Evolutionary conservation across 1,284 basidiomycete genomes (phyloP), one percentile per base, ranked within the genome.

Genomic region (Ceratobasidium sp.): DNA sequence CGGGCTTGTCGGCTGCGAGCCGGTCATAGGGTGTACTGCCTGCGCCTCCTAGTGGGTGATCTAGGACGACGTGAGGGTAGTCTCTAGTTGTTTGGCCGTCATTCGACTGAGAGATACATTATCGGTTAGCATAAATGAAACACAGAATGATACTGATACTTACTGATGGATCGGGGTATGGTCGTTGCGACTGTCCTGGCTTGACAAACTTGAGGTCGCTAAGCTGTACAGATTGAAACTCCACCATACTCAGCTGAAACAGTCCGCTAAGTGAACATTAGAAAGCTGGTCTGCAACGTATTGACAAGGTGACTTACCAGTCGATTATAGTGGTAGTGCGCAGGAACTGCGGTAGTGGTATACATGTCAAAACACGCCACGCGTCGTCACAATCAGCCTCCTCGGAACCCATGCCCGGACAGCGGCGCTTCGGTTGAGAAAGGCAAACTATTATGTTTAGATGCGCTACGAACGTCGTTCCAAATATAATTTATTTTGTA

Each of bases 161-260:
- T 13, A 42, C 39, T 5, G 39, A 42, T 42, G 39, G 5, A 13
- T 42, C 39, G 13, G 13, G 13, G 39, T 42, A 42, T 13, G 5
- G 45, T 47, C 8, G 3, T 3, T 20, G 45, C 3, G 45, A 20
- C 20, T 8, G 45, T 20, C 17, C 6, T 5, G n/a, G n/a, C 28
- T 54, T 54, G 51, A 54, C 51, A 54, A 54, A 54, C 51, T 54
- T 54, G n/a, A 54, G n/a, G 28, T 54, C 51, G 51, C 51, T 54
- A 28, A 54, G 51, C 17, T 54, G n/a, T 23, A 54, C 51, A 15
- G n/a, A 3, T 26, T 26, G 4, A 26, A 26, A 28, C 51, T 54
- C 17, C 7, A 6, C 51, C 51, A 51, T 51, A 10, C 4, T 17
- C 4, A 51, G 39, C 39, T 54, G 26, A 54, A 8, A 54, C n/a